Conservation (phyloP, 441 rosid species). For the Mallotus repandus region DNA sequence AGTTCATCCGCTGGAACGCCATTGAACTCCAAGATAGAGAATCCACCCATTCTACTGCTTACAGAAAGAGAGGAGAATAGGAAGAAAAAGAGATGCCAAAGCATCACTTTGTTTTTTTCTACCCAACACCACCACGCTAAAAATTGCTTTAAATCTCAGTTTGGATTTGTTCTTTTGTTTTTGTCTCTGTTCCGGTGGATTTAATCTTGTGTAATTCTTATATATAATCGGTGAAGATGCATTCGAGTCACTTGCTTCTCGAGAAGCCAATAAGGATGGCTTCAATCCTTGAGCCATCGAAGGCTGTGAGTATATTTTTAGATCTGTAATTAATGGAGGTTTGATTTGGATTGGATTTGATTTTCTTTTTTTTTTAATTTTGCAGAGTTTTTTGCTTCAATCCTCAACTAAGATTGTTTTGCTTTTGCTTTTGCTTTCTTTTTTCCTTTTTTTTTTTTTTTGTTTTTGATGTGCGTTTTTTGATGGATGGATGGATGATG, state of each 20-base stretch:
- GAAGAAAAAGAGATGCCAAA: too few species aligned
- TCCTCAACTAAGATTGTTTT: too few species aligned
- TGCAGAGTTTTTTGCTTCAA: conserved; percentile 65
- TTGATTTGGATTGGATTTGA: neutral
- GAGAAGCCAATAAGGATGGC: conserved; percentile 99
- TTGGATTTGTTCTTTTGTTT: neutral
- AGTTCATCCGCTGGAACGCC: too few species aligned
- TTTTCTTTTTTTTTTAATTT: too few species aligned
- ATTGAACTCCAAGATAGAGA: too few species aligned
- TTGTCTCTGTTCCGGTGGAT: neutral
- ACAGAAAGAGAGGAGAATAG: too few species aligned
- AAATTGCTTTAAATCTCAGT: conserved; percentile 12
- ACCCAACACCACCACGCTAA: too few species aligned
- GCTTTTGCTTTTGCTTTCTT: neutral
- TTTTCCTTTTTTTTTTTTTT: too few species aligned
- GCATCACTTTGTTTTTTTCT: too few species aligned
- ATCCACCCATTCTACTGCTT: too few species aligned
- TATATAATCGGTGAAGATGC: conserved; percentile 50
- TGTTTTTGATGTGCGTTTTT: neutral
- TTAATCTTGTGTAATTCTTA: neutral
- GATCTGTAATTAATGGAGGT: neutral
- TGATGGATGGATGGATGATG: neutral
- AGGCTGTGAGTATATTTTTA: conserved; percentile 53
- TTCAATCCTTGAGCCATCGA: conserved; percentile 90
- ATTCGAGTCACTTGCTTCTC: conserved; percentile 80